These are phyloP conservation scores for Cyclocybe aegerita DNA, from an alignment of 768 basidiomycete genomes.

Conservation along the genomic window DNA sequence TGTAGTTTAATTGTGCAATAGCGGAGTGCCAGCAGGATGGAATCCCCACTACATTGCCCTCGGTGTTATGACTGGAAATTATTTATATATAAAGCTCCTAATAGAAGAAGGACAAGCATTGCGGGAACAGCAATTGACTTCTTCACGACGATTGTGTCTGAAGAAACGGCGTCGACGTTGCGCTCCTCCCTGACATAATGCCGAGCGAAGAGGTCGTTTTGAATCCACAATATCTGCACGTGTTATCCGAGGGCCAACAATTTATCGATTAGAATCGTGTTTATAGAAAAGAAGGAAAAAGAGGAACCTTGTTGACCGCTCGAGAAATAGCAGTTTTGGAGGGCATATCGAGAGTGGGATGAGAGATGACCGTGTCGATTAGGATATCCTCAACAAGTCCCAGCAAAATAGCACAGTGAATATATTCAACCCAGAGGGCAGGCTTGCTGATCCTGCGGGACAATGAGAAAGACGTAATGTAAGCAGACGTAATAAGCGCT, in stretches of 20 bases:
- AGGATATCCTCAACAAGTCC: too few relatives aligned
- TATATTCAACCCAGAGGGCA: too few relatives aligned
- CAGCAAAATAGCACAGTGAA: too few relatives aligned
- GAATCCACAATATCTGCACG: slow-evolving; percentile 44
- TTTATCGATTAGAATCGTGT: not conserved
- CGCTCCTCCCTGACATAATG: slow-evolving; percentile 36
- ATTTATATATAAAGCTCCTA: too few relatives aligned
- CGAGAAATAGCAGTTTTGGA: slow-evolving; percentile 41
- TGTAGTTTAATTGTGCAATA: too few relatives aligned
- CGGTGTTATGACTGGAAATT: too few relatives aligned
- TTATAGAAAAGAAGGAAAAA: not conserved
- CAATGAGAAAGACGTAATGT: not conserved
- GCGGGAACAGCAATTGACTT: not conserved
- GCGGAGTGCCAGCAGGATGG: too few relatives aligned
- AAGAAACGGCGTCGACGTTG: not conserved
- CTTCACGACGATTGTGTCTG: not conserved
- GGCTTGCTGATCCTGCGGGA: not conserved
- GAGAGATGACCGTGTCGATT: not conserved
- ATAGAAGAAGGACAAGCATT: too few relatives aligned
- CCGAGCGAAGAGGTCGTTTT: slow-evolving; percentile 46
- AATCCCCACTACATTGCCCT: too few relatives aligned
- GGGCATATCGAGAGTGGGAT: slow-evolving; percentile 33
- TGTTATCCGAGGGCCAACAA: too few relatives aligned
- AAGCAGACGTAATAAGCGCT: slow-evolving; percentile 5
- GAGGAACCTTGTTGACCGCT: slow-evolving; percentile 44